Evolutionary conservation across 2,329 filamentous ascomycete genomes (phyloP).

Genomic region (Venturia asperata): DNA sequence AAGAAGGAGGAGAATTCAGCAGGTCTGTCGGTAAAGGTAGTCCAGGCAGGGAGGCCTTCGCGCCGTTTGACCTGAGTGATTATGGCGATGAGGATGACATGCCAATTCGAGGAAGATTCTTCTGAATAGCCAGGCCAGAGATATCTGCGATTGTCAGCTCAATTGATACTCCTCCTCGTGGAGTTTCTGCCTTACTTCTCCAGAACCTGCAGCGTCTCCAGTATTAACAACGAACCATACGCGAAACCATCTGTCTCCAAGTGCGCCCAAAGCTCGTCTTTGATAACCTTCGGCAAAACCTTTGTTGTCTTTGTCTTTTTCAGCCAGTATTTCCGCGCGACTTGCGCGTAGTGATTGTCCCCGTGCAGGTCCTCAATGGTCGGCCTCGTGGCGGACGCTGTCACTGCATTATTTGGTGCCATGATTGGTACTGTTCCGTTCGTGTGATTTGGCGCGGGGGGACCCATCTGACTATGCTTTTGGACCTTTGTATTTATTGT

Average conservation of each 20-base stretch:
- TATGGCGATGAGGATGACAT: slow-evolving; percentile 78
- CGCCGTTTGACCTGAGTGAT: slow-evolving; percentile 83
- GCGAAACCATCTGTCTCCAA: slow-evolving; percentile 76
- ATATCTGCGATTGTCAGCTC: slow-evolving; percentile 51
- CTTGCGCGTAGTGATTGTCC: slow-evolving; percentile 56
- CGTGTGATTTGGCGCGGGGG: slow-evolving; percentile 12
- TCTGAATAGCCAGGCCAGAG: slow-evolving; percentile 91
- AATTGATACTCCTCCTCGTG: slow-evolving; percentile 18
- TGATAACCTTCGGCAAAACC: slow-evolving; percentile 74
- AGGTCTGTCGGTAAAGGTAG: slow-evolving; percentile 67
- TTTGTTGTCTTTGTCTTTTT: slow-evolving; percentile 55
- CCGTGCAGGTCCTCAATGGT: slow-evolving; percentile 63
- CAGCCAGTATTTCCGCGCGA: slow-evolving; percentile 83
- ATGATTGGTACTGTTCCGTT: slow-evolving; percentile 24
- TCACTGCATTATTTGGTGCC: slow-evolving; percentile 22
- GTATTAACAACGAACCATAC: slow-evolving; percentile 66
- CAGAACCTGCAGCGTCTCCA: slow-evolving; percentile 85
- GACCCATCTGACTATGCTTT: neutral
- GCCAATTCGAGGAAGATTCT: slow-evolving; percentile 76
- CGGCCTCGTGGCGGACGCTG: slow-evolving; percentile 43
- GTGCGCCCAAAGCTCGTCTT: slow-evolving; percentile 80
- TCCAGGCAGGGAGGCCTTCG: slow-evolving; percentile 83
- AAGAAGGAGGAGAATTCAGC: slow-evolving; percentile 84
- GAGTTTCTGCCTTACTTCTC: slow-evolving; percentile 55
- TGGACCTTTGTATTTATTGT: neutral